Conservation (phyloP, 371 early-diverging fungal genomes). For the Rhizopus stolonifer region DNA sequence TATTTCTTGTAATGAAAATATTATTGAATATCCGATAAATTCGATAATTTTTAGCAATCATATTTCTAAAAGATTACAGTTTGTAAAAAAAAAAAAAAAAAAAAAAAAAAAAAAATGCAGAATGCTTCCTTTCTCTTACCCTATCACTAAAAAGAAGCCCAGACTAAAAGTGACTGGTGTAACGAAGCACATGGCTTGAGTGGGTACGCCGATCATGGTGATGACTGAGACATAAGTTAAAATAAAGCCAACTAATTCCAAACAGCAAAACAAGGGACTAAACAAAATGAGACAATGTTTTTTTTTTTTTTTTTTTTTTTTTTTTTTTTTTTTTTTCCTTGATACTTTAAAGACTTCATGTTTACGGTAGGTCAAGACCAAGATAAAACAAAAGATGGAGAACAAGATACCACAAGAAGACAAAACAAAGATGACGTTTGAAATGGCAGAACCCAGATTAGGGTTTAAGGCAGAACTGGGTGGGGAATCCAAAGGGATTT, state of each 20-base stretch:
- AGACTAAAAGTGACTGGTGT: constrained; percentile 52
- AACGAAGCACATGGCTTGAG: constrained; percentile 39
- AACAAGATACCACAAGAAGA: constrained; percentile 40
- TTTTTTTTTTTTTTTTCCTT: constrained; percentile 55
- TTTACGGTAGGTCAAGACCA: constrained; percentile 41
- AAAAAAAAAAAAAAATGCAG: too few relatives aligned
- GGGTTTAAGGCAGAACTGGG: constrained; percentile 54
- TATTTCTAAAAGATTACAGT: constrained; percentile 37
- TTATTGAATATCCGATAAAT: constrained; percentile 64
- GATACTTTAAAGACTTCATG: constrained; percentile 59
- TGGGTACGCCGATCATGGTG: constrained; percentile 55
- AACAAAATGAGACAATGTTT: not conserved
- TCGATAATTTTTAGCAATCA: constrained; percentile 65
- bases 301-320: constrained; percentile 43
- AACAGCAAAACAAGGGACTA: constrained; percentile 60
- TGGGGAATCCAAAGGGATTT: constrained; percentile 54
- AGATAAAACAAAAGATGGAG: constrained; percentile 29
- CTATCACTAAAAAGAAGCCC: constrained; percentile 56
- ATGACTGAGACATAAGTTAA: constrained; percentile 51
- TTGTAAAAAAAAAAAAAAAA: too few relatives aligned
- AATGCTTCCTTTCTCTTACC: constrained; percentile 24
- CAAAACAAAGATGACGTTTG: constrained; percentile 43
- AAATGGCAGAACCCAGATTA: constrained; percentile 39
- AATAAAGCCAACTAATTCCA: constrained; percentile 58
- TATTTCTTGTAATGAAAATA: constrained; percentile 58